Base-by-base conservation (phyloP, 371 early-diverging fungal genomes). In the Rhizopus sp. region DNA sequence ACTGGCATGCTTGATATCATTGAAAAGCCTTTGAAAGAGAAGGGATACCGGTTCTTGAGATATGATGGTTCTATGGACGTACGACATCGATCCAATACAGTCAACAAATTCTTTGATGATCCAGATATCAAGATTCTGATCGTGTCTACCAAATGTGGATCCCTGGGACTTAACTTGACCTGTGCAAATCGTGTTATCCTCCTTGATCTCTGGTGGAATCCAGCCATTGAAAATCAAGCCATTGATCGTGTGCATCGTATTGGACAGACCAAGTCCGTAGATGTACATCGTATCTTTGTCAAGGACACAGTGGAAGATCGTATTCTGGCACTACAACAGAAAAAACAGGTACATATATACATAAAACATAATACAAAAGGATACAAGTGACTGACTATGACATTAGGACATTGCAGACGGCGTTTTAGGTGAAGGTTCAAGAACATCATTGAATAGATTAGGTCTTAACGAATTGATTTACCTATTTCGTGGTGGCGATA, bases 161-260 rank as follows among this genome's bases (percentile, higher is more conserved):
- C 80, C 0, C 51, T 78, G 1, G 84, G 84, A 17, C 76, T 97
- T n/a, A 97, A 96, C 54, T 50, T 64, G 40, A 70, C 67, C 0
- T 51, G 57, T 40, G 67, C 67, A 4, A 70, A 70, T 51, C 67
- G 52, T 42, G 57, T 60, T 5, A 69, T 72, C 50, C 38, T 83
- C 3, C 50, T 84, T 57, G 88, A 91, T 64, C 68, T 83, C 31
- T 89, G 89, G 87, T 90, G 87, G 86, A 88, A 88, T 62, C 80
- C 72, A 7, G 77, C 75, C 2, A 68, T 84, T 4, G 85, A 87
- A 58, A 74, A 81, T 33, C 88, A 88, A 64, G 89, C 90, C 5
- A 88, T 90, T 63, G 90, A 89, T 62, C 80, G 92, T 48, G 95
- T 96, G 0, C 99, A 99, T 77, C 87, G 99, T 50, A 83, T 99